These are phyloP conservation scores for Kodamaea fukazawae DNA, from an alignment of 805 yeast genomes.

Conservation along the genomic window DNA sequence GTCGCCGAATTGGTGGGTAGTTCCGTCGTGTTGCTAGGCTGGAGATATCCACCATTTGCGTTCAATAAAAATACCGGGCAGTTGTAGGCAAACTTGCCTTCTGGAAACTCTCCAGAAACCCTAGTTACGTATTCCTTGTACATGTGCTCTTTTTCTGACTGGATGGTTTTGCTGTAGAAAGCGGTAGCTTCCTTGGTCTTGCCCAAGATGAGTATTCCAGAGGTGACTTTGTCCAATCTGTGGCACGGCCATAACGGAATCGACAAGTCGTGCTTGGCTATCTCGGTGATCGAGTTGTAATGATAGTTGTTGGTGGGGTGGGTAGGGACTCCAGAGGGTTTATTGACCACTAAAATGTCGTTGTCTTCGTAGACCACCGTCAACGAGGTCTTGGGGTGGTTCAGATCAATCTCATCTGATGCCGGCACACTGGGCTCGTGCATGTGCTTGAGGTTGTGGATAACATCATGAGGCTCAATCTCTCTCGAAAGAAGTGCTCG, in stretches of 20 bases:
- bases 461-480: conserved; percentile 16
- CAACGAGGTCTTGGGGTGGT: not conserved
- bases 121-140: conserved; percentile 48
- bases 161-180: conserved; percentile 30
- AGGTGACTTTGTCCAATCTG: conserved; percentile 50
- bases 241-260: conserved; percentile 42
- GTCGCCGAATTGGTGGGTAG: conserved; percentile 34
- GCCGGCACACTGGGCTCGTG: conserved; percentile 45
- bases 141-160: conserved; percentile 24
- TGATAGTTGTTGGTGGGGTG: conserved; percentile 49
- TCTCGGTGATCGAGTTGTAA: conserved; percentile 44
- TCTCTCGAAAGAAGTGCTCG: conserved; percentile 11
- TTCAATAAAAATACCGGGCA: conserved; percentile 43
- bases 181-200: conserved; percentile 32
- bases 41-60: conserved; percentile 30
- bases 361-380: conserved; percentile 34
- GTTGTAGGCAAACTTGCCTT: conserved; percentile 19
- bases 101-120: conserved; percentile 41
- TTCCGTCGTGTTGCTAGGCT: conserved; percentile 21
- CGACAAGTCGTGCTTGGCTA: conserved; percentile 31
- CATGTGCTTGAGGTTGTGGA: conserved; percentile 32
- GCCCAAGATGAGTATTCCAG: conserved; percentile 49
- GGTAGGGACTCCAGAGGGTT: conserved; percentile 54
- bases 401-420: conserved; percentile 3
- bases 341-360: conserved; percentile 43